Percentiles rank a stretch among this genome's conserved stretches.
Conservation (phyloP, 2,329 filamentous ascomycete genomes). For the Alternaria angustiovoidea region DNA sequence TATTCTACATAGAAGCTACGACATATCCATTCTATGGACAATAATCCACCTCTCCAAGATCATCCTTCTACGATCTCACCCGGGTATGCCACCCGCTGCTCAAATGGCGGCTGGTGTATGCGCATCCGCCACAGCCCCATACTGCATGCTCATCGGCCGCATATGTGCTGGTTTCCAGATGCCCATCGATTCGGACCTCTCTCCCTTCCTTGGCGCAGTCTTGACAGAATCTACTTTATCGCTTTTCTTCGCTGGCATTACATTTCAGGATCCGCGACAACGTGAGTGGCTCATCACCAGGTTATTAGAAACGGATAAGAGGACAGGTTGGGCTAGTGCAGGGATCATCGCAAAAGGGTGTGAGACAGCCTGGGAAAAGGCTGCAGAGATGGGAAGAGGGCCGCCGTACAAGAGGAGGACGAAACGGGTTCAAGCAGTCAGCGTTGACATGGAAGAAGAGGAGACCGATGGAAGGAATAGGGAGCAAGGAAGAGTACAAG, state of each 20-base stretch:
- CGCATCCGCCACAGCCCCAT: constrained; percentile 73
- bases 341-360: constrained; percentile 83
- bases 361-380: constrained; percentile 83
- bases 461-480: background rate
- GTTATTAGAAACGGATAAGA: constrained; percentile 75
- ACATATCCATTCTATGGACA: constrained; percentile 87
- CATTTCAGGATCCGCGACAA: constrained; percentile 76
- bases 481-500: constrained; percentile 17
- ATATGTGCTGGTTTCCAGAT: constrained; percentile 75
- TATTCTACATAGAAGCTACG: constrained; percentile 82
- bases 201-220: constrained; percentile 79
- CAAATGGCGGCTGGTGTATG: constrained; percentile 86
- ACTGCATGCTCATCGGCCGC: constrained; percentile 78
- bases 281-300: constrained; percentile 79
- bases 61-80: constrained; percentile 81
- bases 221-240: constrained; percentile 84
- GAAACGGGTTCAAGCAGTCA: constrained; percentile 5
- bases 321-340: constrained; percentile 89
- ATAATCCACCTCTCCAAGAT: constrained; percentile 88
- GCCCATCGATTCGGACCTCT: constrained; percentile 60
- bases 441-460: background rate
- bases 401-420: constrained; percentile 68
- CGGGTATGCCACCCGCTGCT: constrained; percentile 87
- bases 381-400: constrained; percentile 75
- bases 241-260: constrained; percentile 84